Conservation (phyloP, 176 grass and related monocot species). For the Eleusine coracana region DNA sequence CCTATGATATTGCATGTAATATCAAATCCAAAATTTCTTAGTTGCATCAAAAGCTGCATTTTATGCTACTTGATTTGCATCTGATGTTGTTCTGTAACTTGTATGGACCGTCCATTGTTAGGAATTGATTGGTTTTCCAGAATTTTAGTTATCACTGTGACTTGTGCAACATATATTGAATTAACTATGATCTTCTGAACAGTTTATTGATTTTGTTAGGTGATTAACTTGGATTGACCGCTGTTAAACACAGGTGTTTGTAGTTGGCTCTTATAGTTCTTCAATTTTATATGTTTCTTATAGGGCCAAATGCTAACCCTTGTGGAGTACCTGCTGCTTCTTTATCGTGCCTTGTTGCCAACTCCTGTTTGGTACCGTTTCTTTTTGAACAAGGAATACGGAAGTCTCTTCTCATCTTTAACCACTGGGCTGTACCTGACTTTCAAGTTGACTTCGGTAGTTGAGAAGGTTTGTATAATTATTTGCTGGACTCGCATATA, state of each 20-base stretch:
- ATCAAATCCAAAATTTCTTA: not conserved
- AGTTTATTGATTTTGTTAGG: not conserved
- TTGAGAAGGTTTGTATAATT: conserved; percentile 74
- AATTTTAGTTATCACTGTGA: not conserved
- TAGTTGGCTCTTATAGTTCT: conserved; percentile 37
- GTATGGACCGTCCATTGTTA: too few relatives aligned
- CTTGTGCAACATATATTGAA: not conserved
- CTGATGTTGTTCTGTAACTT: not conserved
- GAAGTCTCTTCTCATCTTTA: conserved; percentile 95
- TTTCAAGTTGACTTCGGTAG: conserved; percentile 95
- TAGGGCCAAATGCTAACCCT: conserved; percentile 99
- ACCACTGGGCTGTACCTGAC: conserved; percentile 95
- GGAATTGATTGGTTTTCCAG: too few relatives aligned
- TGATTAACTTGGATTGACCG: not conserved
- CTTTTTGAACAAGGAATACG: conserved; percentile 99
- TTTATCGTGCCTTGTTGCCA: conserved; percentile 92
- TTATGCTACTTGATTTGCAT: not conserved
- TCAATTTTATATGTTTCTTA: conserved; percentile 35
- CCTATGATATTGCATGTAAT: not conserved
- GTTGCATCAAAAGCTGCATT: not conserved
- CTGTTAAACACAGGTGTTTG: not conserved
- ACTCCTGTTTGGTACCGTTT: conserved; percentile 98
- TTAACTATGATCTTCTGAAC: conserved; percentile 20
- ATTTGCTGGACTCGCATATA: conserved; percentile 24
- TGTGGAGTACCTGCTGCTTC: conserved; percentile 88